Conservation (phyloP, 2,329 filamentous ascomycete genomes). For the Fusarium fujikuroi region DNA sequence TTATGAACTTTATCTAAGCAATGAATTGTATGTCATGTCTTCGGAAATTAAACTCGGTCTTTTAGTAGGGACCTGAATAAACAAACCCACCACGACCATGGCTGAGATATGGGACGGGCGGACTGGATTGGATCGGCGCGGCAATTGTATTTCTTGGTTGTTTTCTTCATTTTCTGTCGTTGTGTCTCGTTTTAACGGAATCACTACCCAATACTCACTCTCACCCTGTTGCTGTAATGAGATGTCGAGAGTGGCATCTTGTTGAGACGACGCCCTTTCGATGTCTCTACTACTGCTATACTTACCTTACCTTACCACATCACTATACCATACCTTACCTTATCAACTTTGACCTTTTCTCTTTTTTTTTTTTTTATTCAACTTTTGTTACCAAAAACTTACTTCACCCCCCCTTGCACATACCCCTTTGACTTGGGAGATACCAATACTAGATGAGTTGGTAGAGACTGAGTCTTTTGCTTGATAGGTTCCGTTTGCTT, state of each 20-base stretch:
- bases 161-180: slow-evolving; percentile 28
- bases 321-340: slow-evolving; percentile 16
- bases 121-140: slow-evolving; percentile 47
- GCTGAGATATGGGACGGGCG: slow-evolving; percentile 39
- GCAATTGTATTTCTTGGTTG: slow-evolving; percentile 39
- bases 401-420: slow-evolving; percentile 33
- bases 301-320: slow-evolving; percentile 32
- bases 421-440: slow-evolving; percentile 21
- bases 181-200: slow-evolving; percentile 33
- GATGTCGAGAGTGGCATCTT: slow-evolving; percentile 19
- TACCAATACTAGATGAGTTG: slow-evolving; percentile 20
- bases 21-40: slow-evolving; percentile 40
- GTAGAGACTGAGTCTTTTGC: slow-evolving; percentile 14
- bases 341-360: slow-evolving; percentile 3
- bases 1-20: slow-evolving; percentile 61
- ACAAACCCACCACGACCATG: slow-evolving; percentile 36
- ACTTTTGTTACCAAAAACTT: slow-evolving; percentile 18
- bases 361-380: slow-evolving; percentile 20
- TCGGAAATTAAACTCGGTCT: slow-evolving; percentile 20
- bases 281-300: slow-evolving; percentile 5
- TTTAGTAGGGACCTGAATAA: slow-evolving; percentile 6
- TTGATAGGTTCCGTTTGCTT: slow-evolving; percentile 27
- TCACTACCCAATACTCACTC: slow-evolving; percentile 31
- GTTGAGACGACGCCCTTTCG: background rate
- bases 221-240: slow-evolving; percentile 17